A percentile compares a stretch with the other conserved stretches of the same genome.
Evolutionary conservation across 2,329 filamentous ascomycete genomes (phyloP).

Genomic region (Lasiodiplodia citricola): DNA sequence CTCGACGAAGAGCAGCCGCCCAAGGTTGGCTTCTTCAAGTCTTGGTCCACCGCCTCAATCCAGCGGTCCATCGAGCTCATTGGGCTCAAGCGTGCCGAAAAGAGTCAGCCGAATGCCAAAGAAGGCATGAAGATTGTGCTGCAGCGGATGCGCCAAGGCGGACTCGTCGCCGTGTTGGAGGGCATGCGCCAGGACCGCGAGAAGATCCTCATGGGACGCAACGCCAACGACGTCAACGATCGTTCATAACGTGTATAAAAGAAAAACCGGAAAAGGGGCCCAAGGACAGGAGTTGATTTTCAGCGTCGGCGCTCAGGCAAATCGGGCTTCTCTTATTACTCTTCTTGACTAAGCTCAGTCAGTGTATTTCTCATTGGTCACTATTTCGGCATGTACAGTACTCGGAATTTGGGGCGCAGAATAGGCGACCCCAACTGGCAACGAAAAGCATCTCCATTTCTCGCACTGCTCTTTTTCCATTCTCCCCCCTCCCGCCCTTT

Average conservation of each 20-base stretch:
- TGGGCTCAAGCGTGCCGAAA: slow-evolving; percentile 76
- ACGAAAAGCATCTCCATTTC: slow-evolving; percentile 23
- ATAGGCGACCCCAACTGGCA: background rate
- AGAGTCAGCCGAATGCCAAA: slow-evolving; percentile 78
- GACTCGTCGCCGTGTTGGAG: slow-evolving; percentile 71
- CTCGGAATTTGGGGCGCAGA: background rate
- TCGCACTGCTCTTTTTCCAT: background rate
- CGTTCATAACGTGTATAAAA: slow-evolving; percentile 11
- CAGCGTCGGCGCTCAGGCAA: slow-evolving; percentile 27
- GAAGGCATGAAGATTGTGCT: slow-evolving; percentile 85
- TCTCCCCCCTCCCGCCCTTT: background rate
- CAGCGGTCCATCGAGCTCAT: slow-evolving; percentile 81
- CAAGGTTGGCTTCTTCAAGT: slow-evolving; percentile 62
- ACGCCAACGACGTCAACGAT: slow-evolving; percentile 16
- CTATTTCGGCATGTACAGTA: background rate
- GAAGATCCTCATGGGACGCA: slow-evolving; percentile 25
- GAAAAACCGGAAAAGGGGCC: slow-evolving; percentile 6
- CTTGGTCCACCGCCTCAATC: slow-evolving; percentile 72
- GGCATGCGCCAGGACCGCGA: slow-evolving; percentile 70
- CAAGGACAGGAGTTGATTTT: slow-evolving; percentile 17
- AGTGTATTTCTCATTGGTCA: slow-evolving; percentile 24
- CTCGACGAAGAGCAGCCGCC: slow-evolving; percentile 52
- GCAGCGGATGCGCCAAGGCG: slow-evolving; percentile 70
- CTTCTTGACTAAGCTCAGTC: slow-evolving; percentile 24
- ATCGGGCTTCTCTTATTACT: slow-evolving; percentile 16